Percentiles rank a stretch among this genome's conserved stretches.
phyloP scores from a whole-genome alignment of 805 yeast species.

The Cyberlindnera veronae region DNA sequence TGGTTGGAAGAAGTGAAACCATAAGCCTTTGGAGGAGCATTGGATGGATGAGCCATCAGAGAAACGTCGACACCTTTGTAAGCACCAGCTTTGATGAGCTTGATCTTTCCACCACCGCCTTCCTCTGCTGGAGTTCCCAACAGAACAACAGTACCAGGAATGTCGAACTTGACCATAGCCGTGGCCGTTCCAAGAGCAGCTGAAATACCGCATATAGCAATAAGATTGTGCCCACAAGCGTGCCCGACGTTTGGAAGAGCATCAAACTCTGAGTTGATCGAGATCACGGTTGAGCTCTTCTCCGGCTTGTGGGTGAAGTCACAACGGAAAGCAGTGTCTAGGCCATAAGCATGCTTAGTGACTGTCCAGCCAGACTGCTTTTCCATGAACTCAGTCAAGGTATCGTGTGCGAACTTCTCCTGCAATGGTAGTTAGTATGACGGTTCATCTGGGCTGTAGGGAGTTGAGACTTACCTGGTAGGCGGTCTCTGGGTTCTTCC shows the following conservation, averaged over 20 bases:
- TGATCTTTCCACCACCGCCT: slow-evolving; percentile 12
- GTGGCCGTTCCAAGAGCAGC: slow-evolving; percentile 7
- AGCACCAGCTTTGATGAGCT: slow-evolving; percentile 9
- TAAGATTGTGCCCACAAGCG: slow-evolving; percentile 11
- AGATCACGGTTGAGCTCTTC: slow-evolving; percentile 1
- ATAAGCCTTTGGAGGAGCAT: not conserved
- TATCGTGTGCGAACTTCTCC: slow-evolving; percentile 8
- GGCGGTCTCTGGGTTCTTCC: slow-evolving; percentile 7
- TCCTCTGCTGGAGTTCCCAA: slow-evolving; percentile 12
- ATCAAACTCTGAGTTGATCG: slow-evolving; percentile 10
- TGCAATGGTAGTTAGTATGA: no score
- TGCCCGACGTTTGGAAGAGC: slow-evolving; percentile 10
- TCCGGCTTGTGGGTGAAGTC: slow-evolving; percentile 2
- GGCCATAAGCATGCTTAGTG: slow-evolving; percentile 4
- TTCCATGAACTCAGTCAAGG: slow-evolving; percentile 3
- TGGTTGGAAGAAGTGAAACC: slow-evolving; percentile 5
- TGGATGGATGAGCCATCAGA: slow-evolving; percentile 9
- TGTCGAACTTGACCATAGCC: slow-evolving; percentile 11
- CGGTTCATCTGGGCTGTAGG: no score
- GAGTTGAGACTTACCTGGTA: no score
- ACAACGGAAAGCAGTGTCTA: slow-evolving; percentile 7
- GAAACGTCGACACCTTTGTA: slow-evolving; percentile 6
- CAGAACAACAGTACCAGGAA: slow-evolving; percentile 7
- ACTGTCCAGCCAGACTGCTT: slow-evolving; percentile 7
- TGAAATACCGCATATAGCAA: slow-evolving; percentile 9